Base-by-base conservation (phyloP, 2,329 filamentous ascomycete genomes). In the Sporothrix protearum region DNA sequence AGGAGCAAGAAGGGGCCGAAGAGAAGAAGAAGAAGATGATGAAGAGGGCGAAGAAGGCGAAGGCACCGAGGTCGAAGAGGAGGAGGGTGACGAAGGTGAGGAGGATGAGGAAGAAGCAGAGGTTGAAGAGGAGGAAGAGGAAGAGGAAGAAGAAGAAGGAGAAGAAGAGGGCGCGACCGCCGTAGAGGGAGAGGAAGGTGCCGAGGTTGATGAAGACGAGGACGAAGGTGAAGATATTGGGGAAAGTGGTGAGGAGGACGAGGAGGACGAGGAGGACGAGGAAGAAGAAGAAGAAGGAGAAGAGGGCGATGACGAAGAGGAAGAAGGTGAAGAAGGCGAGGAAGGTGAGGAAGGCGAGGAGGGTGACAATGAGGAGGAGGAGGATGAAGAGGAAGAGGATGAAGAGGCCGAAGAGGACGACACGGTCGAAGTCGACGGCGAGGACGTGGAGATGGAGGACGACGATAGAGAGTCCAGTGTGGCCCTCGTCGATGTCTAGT, bases 1-100 rank as follows among this genome's bases (percentile, higher is more conserved):
- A 9, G 78, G 79, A 63, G 78, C 77, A 61, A 78, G 77, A 28
- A 77, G 51, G 0, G 51, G 68, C 1, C 42, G 42, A 7, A 45
- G 30, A 1, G 72, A 47, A 0, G 42, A 69, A 16, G 69, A 59
- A 1, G 72, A 45, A 2, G 67, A 8, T 10, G 67, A 57, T 1
- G 53, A 59, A 7, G 69, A 8, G 19, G 69, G 67, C 19, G 70
- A 74, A 16, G 73, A 64, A 16, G 71, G 28, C 3, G 72, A 73
- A 8, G 71, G 45, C n/a, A n/a, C n/a, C n/a, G n/a, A n/a, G n/a
- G n/a, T n/a, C 16, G 39, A 47, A 4, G 73, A 72, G 14, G 69
- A 36, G 39, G 72, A 68, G 7, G 66, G n/a, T n/a, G n/a, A n/a
- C n/a, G n/a, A 68, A 16, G 66, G 36, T 3, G 64, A n/a, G 2